A percentile compares a stretch with the other conserved stretches of the same genome.
These are phyloP conservation scores for Podospora comata DNA, from an alignment of 495 filamentous ascomycete genomes.

Conservation along the genomic window DNA sequence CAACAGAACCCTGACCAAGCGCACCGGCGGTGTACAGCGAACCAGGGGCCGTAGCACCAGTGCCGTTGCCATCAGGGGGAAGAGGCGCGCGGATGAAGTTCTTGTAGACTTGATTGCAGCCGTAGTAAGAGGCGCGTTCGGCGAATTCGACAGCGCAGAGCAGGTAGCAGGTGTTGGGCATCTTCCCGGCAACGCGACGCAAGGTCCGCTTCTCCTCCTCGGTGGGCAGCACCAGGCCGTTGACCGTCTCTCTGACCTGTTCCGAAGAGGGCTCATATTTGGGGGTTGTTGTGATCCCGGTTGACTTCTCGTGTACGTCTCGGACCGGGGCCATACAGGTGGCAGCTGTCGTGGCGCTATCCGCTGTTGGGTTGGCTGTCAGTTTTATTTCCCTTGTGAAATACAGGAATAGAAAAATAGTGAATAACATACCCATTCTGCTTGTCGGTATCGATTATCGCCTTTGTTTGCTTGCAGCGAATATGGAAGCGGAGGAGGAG, in stretches of 20 bases:
- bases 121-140: constrained; percentile 60
- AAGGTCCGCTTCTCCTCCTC: constrained; percentile 54
- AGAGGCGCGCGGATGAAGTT: constrained; percentile 58
- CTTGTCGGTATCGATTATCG: neutral
- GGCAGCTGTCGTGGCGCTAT: neutral
- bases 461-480: neutral
- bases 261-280: neutral
- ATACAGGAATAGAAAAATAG: neutral
- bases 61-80: constrained; percentile 58
- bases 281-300: neutral
- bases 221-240: constrained; percentile 39
- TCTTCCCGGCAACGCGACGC: constrained; percentile 54
- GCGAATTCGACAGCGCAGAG: constrained; percentile 61
- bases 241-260: neutral
- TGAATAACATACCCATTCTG: neutral
- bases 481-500: neutral
- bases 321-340: neutral
- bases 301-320: neutral
- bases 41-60: constrained; percentile 53
- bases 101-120: constrained; percentile 52
- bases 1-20: constrained; percentile 57
- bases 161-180: constrained; percentile 51
- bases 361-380: neutral
- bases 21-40: constrained; percentile 57
- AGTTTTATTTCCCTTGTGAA: neutral